Evolutionary conservation across 2,329 filamentous ascomycete genomes (phyloP).

Genomic region (Aspergillus carbonarius): DNA sequence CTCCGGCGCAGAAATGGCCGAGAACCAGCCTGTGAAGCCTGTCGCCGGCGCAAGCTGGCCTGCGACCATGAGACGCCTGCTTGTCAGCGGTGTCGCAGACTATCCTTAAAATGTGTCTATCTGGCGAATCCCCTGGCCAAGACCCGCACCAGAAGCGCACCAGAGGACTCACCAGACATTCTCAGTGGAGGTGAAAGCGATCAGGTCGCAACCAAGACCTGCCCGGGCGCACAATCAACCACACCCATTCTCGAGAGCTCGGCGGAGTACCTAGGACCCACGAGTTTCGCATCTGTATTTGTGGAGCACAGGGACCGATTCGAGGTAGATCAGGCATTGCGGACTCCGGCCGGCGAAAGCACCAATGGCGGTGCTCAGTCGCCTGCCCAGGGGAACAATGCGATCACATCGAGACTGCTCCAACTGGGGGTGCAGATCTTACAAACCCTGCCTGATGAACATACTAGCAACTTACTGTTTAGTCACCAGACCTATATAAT

Average conservation of each 20-base stretch:
- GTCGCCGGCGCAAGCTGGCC: conserved; percentile 4
- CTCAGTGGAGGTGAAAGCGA: neutral
- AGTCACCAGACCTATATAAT: neutral
- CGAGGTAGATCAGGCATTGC: neutral
- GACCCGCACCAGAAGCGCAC: neutral
- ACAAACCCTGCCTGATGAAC: neutral
- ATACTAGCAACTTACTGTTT: neutral
- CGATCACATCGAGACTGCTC: neutral
- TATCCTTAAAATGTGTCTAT: conserved; percentile 1
- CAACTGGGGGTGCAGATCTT: conserved; percentile 1
- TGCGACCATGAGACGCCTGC: conserved; percentile 3
- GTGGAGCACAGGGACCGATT: conserved; percentile 6
- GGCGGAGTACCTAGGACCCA: conserved; percentile 6
- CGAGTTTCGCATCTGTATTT: conserved; percentile 6
- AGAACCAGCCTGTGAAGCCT: conserved; percentile 3
- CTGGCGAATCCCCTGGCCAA: neutral
- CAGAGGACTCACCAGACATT: neutral
- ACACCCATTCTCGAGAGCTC: conserved; percentile 3
- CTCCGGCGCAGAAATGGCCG: conserved; percentile 3
- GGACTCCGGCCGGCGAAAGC: neutral
- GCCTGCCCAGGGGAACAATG: neutral
- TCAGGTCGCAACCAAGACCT: neutral
- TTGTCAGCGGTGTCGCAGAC: neutral
- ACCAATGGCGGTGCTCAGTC: neutral
- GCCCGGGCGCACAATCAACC: neutral